Percentiles rank a stretch among this genome's conserved stretches.
Evolutionary conservation across 164 flowering plant species (phyloP).

Genomic region (Dillenia suffruticosa): DNA sequence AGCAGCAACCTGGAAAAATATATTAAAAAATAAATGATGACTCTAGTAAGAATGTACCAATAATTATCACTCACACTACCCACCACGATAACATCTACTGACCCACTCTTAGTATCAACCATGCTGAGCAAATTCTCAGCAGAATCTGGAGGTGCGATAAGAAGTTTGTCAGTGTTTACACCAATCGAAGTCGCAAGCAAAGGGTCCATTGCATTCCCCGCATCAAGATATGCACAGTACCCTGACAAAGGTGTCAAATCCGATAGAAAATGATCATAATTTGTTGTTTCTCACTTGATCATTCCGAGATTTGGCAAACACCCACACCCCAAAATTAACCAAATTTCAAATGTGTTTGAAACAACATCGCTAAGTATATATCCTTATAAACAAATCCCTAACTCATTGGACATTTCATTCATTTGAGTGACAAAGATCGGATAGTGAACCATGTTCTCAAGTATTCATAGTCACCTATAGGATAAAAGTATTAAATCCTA

Average conservation of each 20-base stretch:
- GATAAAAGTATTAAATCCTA: no score
- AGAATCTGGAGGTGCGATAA: slow-evolving; percentile 60
- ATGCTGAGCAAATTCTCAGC: slow-evolving; percentile 64
- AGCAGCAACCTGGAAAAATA: slow-evolving; percentile 71
- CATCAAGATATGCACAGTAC: slow-evolving; percentile 90
- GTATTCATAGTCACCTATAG: no score
- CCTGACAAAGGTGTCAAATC: slow-evolving; percentile 40
- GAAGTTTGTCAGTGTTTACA: slow-evolving; percentile 59
- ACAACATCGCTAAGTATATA: no score
- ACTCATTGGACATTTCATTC: no score
- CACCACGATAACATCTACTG: slow-evolving; percentile 49
- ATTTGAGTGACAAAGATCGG: no score
- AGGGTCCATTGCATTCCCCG: slow-evolving; percentile 75
- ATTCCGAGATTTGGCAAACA: no score
- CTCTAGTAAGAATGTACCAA: background rate
- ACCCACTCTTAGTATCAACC: slow-evolving; percentile 58
- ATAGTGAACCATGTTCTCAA: no score
- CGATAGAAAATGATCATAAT: background rate
- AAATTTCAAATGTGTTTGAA: no score
- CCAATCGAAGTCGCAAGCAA: slow-evolving; percentile 73
- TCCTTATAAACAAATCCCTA: no score
- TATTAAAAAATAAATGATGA: background rate
- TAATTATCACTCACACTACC: slow-evolving; percentile 63
- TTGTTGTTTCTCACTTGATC: no score
- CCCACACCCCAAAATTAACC: no score